Base-by-base conservation (phyloP, 495 filamentous ascomycete genomes). In the Glonium stellatum region DNA sequence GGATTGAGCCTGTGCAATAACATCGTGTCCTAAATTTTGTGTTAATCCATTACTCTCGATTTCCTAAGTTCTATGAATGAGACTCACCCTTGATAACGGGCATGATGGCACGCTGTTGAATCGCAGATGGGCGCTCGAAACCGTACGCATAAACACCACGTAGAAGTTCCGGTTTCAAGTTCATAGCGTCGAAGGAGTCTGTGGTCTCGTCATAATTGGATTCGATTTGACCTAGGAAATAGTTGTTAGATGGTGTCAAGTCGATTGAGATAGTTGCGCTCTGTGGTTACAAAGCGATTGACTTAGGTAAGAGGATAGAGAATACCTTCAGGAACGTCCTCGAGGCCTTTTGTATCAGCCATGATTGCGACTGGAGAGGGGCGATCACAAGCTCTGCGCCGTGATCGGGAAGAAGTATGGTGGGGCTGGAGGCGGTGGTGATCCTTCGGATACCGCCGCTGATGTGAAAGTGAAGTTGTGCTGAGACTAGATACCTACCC, bases 181-280 rank as follows among this genome's bases (percentile, higher is more conserved):
- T 85, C 93, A 98, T 98, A 63, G 90, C 82, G 78, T 98, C 93
- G 77, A 98, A 98, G 59, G 91, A 95, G 78, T 99, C 93, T 75
- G 92, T 93, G 70, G 92, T 89, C 84, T 99, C 95, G 84, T 99
- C 93, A 79, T 99, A 99, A 88, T 97, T 99, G 71, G 92, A 96
- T 80, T 97, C 93, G 81, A 99, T 97, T 80, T 92, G 88, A 73
- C 88, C 95, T 95, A 78, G 71, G 70, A 52, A 47, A 52, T 13
- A 35, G 21, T 25, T 4, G 60, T 69, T 59, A 68, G 65, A 64
- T 8, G 11, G 18, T 51, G 19, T 25, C 60, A 41, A 13, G 57
- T 54, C 54, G 25, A 37, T 50, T 53, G 56, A 60, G 50, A 58
- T 49, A 65, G 69, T 49, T 57, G 64, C 70, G 63, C 23, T 9